Evolutionary conservation across 192 early-diverging fungal species (phyloP).

Genomic region (Oehlia diaphana): DNA sequence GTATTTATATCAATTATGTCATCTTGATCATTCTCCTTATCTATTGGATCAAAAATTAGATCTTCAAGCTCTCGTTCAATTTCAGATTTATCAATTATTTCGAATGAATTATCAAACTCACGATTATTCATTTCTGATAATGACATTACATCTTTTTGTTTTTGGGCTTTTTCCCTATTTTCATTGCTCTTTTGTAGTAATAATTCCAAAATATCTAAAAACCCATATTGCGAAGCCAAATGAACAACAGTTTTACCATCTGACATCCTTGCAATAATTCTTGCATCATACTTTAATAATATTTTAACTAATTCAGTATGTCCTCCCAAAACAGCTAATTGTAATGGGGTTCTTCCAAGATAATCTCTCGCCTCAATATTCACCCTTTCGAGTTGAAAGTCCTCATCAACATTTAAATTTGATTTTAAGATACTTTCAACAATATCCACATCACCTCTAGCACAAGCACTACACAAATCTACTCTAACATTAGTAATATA

Average conservation of each 20-base stretch:
- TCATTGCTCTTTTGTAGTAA: neutral
- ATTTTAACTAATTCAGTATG: neutral
- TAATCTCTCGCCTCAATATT: slow-evolving; percentile 11
- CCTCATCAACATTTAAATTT: neutral
- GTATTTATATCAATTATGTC: slow-evolving; percentile 16
- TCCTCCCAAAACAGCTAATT: slow-evolving; percentile 13
- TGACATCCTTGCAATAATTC: neutral
- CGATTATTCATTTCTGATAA: neutral
- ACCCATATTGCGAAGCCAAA: neutral
- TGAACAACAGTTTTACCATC: slow-evolving; percentile 9
- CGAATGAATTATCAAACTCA: neutral
- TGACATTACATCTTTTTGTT: neutral
- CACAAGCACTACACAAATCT: slow-evolving; percentile 13
- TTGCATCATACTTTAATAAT: slow-evolving; percentile 6
- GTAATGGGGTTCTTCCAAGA: slow-evolving; percentile 23
- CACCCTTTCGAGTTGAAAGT: neutral
- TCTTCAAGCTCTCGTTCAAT: neutral
- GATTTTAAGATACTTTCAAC: neutral
- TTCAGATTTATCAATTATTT: neutral
- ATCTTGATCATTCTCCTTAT: neutral
- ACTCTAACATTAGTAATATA: neutral
- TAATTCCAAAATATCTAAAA: slow-evolving; percentile 11
- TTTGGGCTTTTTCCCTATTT: slow-evolving; percentile 2
- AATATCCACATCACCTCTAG: neutral
- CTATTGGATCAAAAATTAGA: neutral